phyloP scores from a whole-genome alignment of 2,329 filamentous ascomycete species.

The Chrysoporthe puriensis region DNA sequence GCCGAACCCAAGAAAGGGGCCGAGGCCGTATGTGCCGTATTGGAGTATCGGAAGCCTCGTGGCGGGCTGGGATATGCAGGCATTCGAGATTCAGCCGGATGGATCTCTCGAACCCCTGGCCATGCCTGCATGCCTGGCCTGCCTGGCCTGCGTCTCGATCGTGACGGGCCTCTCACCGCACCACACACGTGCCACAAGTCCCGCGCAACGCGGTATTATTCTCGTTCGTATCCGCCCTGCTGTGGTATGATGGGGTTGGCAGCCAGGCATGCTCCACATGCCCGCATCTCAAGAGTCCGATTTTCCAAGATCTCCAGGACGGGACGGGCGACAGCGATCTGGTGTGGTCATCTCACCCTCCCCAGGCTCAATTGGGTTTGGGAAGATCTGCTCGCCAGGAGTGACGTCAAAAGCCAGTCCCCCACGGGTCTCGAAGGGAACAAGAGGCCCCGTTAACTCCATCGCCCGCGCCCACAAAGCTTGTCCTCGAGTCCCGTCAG shows the following conservation, averaged over 20 bases:
- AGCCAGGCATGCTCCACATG: background rate
- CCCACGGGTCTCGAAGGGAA: too few relatives aligned
- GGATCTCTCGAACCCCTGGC: background rate
- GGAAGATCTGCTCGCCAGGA: background rate
- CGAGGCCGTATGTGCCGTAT: background rate
- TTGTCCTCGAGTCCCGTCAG: background rate
- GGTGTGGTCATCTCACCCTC: background rate
- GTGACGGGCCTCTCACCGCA: background rate
- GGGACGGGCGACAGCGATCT: background rate
- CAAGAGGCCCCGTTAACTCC: too few relatives aligned
- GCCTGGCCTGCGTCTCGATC: background rate
- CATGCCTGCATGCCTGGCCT: background rate
- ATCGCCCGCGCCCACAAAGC: too few relatives aligned
- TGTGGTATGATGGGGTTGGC: background rate
- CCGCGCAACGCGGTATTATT: too few relatives aligned
- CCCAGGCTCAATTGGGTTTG: conserved; percentile 1
- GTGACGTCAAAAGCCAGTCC: background rate
- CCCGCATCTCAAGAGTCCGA: background rate
- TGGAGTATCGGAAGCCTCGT: conserved; percentile 8
- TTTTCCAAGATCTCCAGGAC: background rate
- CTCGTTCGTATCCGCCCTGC: too few relatives aligned
- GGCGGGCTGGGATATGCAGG: conserved; percentile 10
- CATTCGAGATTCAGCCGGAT: background rate
- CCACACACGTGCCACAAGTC: too few relatives aligned
- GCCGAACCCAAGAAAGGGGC: background rate